Percentiles rank a stretch among this genome's conserved stretches.
These are phyloP conservation scores for Physaria fendleri DNA, from an alignment of 345 rosid genomes.

Conservation along the genomic window DNA sequence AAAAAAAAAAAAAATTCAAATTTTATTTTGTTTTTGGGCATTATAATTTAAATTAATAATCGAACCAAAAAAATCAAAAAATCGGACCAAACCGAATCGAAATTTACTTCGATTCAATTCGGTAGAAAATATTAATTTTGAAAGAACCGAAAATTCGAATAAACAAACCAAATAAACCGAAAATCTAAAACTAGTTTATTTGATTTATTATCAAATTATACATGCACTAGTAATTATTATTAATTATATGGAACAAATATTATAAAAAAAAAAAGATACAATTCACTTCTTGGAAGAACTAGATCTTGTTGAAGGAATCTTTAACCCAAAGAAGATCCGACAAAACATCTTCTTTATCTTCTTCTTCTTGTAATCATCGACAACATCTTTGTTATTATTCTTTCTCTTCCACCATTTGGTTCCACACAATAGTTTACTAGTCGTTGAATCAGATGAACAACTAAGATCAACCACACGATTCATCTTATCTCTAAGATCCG, in stretches of 20 bases:
- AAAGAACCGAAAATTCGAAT: too few relatives aligned
- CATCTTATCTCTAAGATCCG: conserved; percentile 1
- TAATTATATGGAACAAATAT: not conserved
- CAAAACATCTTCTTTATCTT: conserved; percentile 13
- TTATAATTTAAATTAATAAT: too few relatives aligned
- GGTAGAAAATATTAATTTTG: too few relatives aligned
- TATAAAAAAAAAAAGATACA: not conserved
- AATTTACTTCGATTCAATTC: too few relatives aligned
- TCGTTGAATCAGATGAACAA: conserved; percentile 12
- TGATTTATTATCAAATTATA: not conserved
- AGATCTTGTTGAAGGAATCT: not conserved
- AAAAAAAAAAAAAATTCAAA: too few relatives aligned
- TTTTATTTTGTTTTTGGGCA: too few relatives aligned
- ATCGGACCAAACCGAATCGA: too few relatives aligned
- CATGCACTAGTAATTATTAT: not conserved
- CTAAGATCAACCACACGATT: conserved; percentile 6
- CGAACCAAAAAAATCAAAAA: too few relatives aligned
- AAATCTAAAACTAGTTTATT: too few relatives aligned
- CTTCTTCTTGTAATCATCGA: not conserved
- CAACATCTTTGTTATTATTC: not conserved
- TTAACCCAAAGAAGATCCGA: conserved; percentile 11
- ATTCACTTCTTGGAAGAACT: not conserved
- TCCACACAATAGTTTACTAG: conserved; percentile 5
- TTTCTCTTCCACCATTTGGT: conserved; percentile 25
- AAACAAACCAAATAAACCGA: too few relatives aligned